Conservation (phyloP, 495 filamentous ascomycete species). For the Lindgomyces ingoldianus region DNA sequence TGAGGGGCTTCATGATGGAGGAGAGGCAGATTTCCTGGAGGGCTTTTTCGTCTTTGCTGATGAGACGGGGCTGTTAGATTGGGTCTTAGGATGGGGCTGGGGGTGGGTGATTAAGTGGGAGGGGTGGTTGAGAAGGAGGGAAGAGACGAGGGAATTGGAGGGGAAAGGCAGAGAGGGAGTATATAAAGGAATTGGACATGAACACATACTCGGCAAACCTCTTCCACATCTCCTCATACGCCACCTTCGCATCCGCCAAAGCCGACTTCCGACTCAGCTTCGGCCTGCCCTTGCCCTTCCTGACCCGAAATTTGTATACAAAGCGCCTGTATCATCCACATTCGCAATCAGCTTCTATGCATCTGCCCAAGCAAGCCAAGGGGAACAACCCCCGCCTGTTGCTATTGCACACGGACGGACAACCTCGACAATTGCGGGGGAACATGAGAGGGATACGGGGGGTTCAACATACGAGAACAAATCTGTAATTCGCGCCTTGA, state of each 20-base stretch:
- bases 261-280: neutral
- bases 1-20: constrained; percentile 1
- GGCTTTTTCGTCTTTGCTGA: neutral
- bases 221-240: neutral
- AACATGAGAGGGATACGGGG: neutral
- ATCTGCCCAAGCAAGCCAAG: too few relatives aligned
- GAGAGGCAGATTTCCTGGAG: constrained; percentile 1
- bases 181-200: constrained; percentile 55
- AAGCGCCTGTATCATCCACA: neutral
- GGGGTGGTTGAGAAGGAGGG: neutral
- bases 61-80: too few relatives aligned
- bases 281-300: neutral
- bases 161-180: constrained; percentile 40
- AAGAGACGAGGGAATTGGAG: constrained; percentile 47
- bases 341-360: neutral
- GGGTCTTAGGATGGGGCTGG: too few relatives aligned
- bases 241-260: neutral
- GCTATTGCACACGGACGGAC: too few relatives aligned
- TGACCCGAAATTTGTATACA: neutral
- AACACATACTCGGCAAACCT: constrained; percentile 33
- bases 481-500: constrained; percentile 17
- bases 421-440: too few relatives aligned
- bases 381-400: too few relatives aligned
- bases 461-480: constrained; percentile 2
- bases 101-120: too few relatives aligned